Percentiles rank a stretch among this genome's conserved stretches.
Conservation (phyloP, 495 filamentous ascomycete genomes). For the Corynascus novoguineensis region DNA sequence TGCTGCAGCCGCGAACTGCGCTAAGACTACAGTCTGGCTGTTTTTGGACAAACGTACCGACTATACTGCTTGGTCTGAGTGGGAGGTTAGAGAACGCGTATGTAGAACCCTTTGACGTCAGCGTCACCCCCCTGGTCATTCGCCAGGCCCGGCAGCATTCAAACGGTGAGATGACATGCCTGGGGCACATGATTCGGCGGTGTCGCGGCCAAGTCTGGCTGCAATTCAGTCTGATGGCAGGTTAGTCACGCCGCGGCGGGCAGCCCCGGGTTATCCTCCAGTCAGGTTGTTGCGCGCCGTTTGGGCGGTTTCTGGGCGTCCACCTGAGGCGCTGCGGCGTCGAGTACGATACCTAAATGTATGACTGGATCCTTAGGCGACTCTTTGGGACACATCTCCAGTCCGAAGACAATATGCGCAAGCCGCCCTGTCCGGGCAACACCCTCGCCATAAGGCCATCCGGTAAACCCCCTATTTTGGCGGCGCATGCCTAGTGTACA, state of each 20-base stretch:
- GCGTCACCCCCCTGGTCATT: constrained; percentile 7
- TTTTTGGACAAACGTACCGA: not conserved
- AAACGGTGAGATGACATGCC: constrained; percentile 10
- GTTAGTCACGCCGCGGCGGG: constrained; percentile 21
- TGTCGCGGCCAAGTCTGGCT: not conserved
- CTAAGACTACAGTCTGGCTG: no score
- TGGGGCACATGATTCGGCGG: constrained; percentile 8
- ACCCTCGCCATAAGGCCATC: no score
- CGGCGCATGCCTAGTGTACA: no score
- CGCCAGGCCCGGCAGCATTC: constrained; percentile 14
- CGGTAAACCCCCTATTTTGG: no score
- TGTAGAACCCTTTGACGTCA: constrained; percentile 12
- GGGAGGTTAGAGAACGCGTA: not conserved
- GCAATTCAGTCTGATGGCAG: not conserved
- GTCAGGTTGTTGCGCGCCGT: constrained; percentile 8
- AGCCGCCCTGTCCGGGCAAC: constrained; percentile 6
- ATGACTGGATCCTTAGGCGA: not conserved
- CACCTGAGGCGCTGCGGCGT: constrained; percentile 4
- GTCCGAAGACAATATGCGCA: not conserved
- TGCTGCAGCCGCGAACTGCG: no score
- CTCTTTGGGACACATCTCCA: not conserved
- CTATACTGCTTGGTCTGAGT: not conserved
- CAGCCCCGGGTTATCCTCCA: constrained; percentile 13
- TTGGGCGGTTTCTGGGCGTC: constrained; percentile 8
- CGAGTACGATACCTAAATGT: not conserved